A percentile compares a stretch with the other conserved stretches of the same genome.
Conservation (phyloP, 2,329 filamentous ascomycete species). For the Xylaria multiplex region DNA sequence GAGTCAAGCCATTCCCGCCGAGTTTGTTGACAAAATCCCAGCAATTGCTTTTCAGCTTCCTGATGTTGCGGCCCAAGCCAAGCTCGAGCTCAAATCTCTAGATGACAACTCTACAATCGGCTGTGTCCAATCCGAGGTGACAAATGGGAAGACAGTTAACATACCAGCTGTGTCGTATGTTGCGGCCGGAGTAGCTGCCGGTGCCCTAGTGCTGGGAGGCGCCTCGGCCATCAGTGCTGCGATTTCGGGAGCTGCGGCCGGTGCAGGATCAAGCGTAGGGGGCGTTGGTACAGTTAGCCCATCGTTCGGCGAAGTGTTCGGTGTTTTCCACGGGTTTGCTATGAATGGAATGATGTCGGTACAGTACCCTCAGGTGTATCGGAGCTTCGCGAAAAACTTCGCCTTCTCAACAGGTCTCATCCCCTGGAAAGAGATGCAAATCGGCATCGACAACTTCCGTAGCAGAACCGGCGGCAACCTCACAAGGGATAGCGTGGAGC, state of each 20-base stretch:
- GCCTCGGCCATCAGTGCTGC: constrained; percentile 73
- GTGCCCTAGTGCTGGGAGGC: constrained; percentile 78
- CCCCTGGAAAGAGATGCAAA: constrained; percentile 82
- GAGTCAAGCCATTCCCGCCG: constrained; percentile 73
- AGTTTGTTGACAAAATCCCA: constrained; percentile 81
- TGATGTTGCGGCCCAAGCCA: constrained; percentile 88
- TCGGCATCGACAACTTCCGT: constrained; percentile 85
- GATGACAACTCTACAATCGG: constrained; percentile 73
- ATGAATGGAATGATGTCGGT: constrained; percentile 97
- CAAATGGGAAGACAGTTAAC: constrained; percentile 85
- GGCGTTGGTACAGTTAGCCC: constrained; percentile 77
- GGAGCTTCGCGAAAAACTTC: constrained; percentile 92
- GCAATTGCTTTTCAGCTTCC: constrained; percentile 89
- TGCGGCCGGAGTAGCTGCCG: constrained; percentile 86
- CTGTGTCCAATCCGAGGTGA: constrained; percentile 83
- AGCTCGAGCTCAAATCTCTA: constrained; percentile 74
- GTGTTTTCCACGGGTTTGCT: constrained; percentile 93
- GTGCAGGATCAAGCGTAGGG: constrained; percentile 62
- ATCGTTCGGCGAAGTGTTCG: constrained; percentile 84
- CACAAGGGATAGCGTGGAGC: constrained; percentile 79
- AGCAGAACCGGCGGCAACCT: constrained; percentile 84
- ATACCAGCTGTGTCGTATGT: constrained; percentile 83
- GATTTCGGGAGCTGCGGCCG: constrained; percentile 64
- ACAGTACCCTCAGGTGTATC: constrained; percentile 85
- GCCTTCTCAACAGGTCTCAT: constrained; percentile 88